These are phyloP conservation scores for Pascua sp. DNA, from an alignment of 1,284 basidiomycete genomes.

Conservation along the genomic window DNA sequence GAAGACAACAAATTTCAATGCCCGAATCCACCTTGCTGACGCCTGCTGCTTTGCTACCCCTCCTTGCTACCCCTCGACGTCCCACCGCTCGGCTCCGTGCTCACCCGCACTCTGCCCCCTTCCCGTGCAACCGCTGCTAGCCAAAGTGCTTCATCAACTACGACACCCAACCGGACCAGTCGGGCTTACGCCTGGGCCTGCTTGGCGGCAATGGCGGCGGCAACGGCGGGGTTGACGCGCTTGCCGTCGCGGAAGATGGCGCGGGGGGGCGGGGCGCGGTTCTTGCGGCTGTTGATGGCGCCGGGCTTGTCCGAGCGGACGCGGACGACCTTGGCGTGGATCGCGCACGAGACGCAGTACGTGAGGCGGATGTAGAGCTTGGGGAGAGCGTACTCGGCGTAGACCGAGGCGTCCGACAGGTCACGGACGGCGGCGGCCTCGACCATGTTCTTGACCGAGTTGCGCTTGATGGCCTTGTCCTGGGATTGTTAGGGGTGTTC, in stretches of 20 bases:
- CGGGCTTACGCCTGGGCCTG: conserved; percentile 19
- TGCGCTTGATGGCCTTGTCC: conserved; percentile 99
- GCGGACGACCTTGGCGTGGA: conserved; percentile 98
- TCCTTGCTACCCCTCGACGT: too few species aligned
- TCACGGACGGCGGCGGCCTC: conserved; percentile 97
- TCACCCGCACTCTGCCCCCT: too few species aligned
- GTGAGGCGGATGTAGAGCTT: conserved; percentile 99
- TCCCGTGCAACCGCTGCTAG: background rate
- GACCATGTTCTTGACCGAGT: conserved; percentile 99
- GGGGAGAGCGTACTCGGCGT: conserved; percentile 93
- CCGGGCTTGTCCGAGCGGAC: conserved; percentile 84
- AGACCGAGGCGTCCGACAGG: conserved; percentile 94
- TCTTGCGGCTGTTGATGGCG: conserved; percentile 65
- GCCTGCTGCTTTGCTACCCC: too few species aligned
- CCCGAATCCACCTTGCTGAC: too few species aligned
- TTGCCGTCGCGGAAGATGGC: conserved; percentile 98
- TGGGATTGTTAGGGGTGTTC: conserved; percentile 32
- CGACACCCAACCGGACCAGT: conserved; percentile 1
- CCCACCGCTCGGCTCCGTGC: too few species aligned
- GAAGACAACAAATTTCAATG: too few species aligned
- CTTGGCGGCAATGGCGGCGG: conserved; percentile 59
- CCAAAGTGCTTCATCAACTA: conserved; percentile 16
- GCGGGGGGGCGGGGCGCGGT: conserved; percentile 92
- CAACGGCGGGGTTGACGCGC: conserved; percentile 73
- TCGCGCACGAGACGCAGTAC: conserved; percentile 99